Evolutionary conservation across 805 yeast genomes (phyloP).

Genomic region (Sporopachydermia quercuum): DNA sequence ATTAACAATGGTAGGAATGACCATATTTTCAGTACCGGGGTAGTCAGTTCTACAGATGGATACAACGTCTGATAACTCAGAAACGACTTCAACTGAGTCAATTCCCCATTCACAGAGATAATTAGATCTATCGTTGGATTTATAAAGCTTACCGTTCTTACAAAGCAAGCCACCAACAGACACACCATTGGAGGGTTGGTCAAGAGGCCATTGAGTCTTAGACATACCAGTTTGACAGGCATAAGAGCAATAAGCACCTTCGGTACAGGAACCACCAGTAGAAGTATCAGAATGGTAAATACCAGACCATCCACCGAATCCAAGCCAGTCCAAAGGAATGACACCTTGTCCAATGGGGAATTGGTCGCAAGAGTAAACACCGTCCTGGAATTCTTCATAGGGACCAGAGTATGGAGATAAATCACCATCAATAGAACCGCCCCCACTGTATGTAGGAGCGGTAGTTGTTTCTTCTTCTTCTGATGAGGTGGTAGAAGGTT

Average conservation of each 20-base stretch:
- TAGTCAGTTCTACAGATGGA: slow-evolving; percentile 68
- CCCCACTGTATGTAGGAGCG: slow-evolving; percentile 15
- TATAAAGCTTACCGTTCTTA: slow-evolving; percentile 51
- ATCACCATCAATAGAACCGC: slow-evolving; percentile 33
- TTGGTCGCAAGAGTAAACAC: slow-evolving; percentile 45
- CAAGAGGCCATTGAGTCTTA: slow-evolving; percentile 92
- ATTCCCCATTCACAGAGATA: slow-evolving; percentile 55
- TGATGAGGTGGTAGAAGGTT: slow-evolving; percentile 20
- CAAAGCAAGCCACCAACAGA: slow-evolving; percentile 90
- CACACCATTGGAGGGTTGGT: slow-evolving; percentile 78
- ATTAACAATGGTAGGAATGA: slow-evolving; percentile 48
- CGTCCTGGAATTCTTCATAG: slow-evolving; percentile 51
- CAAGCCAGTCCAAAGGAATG: slow-evolving; percentile 52
- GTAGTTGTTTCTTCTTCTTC: slow-evolving; percentile 15
- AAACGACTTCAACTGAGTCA: slow-evolving; percentile 36
- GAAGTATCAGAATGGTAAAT: slow-evolving; percentile 45
- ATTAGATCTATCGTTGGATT: slow-evolving; percentile 33
- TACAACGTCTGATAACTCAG: slow-evolving; percentile 34
- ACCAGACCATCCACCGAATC: slow-evolving; percentile 77
- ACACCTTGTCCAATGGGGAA: slow-evolving; percentile 84
- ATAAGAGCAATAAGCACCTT: slow-evolving; percentile 91
- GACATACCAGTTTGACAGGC: slow-evolving; percentile 99
- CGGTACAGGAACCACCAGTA: slow-evolving; percentile 51
- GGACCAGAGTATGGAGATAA: slow-evolving; percentile 44
- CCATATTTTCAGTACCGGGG: slow-evolving; percentile 76